Evolutionary conservation across 2,329 filamentous ascomycete genomes (phyloP).

Genomic region (Apiospora sp.): DNA sequence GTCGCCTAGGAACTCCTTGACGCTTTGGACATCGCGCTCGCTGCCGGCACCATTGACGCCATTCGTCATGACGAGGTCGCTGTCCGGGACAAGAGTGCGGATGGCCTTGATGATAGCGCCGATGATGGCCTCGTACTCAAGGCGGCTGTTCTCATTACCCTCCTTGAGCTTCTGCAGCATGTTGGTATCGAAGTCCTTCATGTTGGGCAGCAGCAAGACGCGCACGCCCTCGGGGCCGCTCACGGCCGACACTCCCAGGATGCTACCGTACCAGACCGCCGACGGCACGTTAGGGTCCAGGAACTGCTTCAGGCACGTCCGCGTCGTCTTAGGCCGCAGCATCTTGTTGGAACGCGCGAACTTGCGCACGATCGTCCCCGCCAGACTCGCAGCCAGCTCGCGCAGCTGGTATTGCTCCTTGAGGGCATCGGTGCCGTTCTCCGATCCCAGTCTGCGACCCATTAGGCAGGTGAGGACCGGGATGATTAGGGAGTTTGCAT

Average conservation of each 20-base stretch:
- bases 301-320: constrained; percentile 93
- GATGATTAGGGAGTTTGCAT: constrained; percentile 74
- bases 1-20: constrained; percentile 63
- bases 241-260: constrained; percentile 80
- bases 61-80: constrained; percentile 45
- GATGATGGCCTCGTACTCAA: constrained; percentile 64
- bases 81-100: constrained; percentile 49
- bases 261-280: constrained; percentile 86
- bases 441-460: constrained; percentile 76
- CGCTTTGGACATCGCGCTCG: constrained; percentile 52
- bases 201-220: constrained; percentile 62
- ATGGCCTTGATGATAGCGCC: constrained; percentile 64
- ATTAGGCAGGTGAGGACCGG: constrained; percentile 92
- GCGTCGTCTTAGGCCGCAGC: constrained; percentile 85
- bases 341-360: constrained; percentile 83
- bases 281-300: constrained; percentile 85
- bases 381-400: constrained; percentile 82
- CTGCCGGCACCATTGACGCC: constrained; percentile 49
- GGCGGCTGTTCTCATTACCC: constrained; percentile 49
- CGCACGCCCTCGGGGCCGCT: constrained; percentile 71
- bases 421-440: constrained; percentile 59
- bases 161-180: constrained; percentile 63
- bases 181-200: constrained; percentile 60
- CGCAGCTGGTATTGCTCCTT: constrained; percentile 80
- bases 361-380: constrained; percentile 80